phyloP scores from a whole-genome alignment of 257 asterid species.

The Phtheirospermum japonicum region DNA sequence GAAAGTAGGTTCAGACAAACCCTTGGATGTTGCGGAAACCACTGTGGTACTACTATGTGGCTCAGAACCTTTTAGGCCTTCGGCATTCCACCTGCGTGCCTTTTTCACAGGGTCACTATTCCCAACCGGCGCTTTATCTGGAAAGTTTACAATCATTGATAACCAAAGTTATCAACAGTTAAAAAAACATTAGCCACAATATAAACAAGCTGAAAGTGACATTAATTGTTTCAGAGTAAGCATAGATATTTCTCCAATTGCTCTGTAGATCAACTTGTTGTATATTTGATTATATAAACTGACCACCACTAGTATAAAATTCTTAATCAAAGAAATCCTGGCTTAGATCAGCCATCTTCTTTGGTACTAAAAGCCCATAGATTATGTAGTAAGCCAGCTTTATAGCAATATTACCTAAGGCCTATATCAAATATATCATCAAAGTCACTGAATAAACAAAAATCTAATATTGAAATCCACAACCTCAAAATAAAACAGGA shows the following conservation, averaged over 20 bases:
- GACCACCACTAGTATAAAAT: not conserved
- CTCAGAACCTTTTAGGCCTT: slow-evolving; percentile 45
- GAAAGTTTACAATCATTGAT: slow-evolving; percentile 17
- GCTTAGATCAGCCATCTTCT: not conserved
- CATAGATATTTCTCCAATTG: not conserved
- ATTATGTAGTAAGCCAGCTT: not conserved
- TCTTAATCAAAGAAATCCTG: not conserved
- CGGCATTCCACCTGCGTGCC: slow-evolving; percentile 68
- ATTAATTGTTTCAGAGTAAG: not conserved
- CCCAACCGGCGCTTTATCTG: slow-evolving; percentile 52
- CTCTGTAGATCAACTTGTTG: not conserved
- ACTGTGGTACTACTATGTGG: slow-evolving; percentile 37
- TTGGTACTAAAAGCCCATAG: slow-evolving; percentile 4
- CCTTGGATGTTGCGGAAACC: slow-evolving; percentile 43
- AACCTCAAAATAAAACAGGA: not conserved
- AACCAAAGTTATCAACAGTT: slow-evolving; percentile 12
- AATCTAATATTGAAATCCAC: not conserved
- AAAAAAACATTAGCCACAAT: not conserved
- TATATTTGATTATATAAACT: not conserved
- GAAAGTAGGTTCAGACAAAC: slow-evolving; percentile 39
- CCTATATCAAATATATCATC: not conserved
- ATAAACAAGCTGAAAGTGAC: not conserved
- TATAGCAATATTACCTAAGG: not conserved
- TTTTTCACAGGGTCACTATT: slow-evolving; percentile 58
- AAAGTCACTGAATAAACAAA: not conserved